A percentile compares a stretch with the other conserved stretches of the same genome.
Conservation (phyloP, 768 basidiomycete genomes). For the Sarcodon sp. region DNA sequence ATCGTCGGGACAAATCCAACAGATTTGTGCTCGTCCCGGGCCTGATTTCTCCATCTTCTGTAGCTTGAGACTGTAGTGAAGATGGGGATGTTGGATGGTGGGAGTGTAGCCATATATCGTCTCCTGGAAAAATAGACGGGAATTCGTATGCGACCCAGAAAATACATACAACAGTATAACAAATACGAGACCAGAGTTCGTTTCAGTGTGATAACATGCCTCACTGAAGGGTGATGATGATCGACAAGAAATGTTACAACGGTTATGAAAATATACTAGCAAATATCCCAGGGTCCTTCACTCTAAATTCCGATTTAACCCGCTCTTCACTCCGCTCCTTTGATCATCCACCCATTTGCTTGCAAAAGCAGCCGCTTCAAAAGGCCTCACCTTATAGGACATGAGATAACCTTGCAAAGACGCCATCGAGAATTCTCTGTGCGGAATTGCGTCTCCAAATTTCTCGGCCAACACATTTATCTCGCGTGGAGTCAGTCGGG, state of each 20-base stretch:
- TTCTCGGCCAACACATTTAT: conserved; percentile 33
- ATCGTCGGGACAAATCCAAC: conserved; percentile 97
- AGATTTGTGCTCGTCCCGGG: conserved; percentile 40
- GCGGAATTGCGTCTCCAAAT: conserved; percentile 44
- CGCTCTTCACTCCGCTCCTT: conserved; percentile 12
- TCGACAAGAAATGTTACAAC: too few relatives aligned
- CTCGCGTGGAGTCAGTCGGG: conserved; percentile 25
- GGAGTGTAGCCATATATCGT: conserved; percentile 4
- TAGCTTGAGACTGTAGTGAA: conserved; percentile 50
- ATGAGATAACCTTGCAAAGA: conserved; percentile 50
- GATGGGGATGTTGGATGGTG: conserved; percentile 25
- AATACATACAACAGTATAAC: too few relatives aligned
- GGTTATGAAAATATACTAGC: too few relatives aligned
- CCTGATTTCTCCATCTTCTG: conserved; percentile 63
- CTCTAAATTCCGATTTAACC: too few relatives aligned
- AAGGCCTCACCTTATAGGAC: conserved; percentile 48
- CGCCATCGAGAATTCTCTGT: conserved; percentile 28
- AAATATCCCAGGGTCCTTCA: too few relatives aligned
- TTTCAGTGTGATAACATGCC: too few relatives aligned
- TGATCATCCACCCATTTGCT: conserved; percentile 39
- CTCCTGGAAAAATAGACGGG: too few relatives aligned
- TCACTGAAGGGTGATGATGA: too few relatives aligned
- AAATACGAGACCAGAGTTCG: too few relatives aligned
- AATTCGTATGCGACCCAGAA: too few relatives aligned
- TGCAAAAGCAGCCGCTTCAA: conserved; percentile 35